Evolutionary conservation across 2,329 filamentous ascomycete species (phyloP).

Genomic region (Parafenestella ontariensis): DNA sequence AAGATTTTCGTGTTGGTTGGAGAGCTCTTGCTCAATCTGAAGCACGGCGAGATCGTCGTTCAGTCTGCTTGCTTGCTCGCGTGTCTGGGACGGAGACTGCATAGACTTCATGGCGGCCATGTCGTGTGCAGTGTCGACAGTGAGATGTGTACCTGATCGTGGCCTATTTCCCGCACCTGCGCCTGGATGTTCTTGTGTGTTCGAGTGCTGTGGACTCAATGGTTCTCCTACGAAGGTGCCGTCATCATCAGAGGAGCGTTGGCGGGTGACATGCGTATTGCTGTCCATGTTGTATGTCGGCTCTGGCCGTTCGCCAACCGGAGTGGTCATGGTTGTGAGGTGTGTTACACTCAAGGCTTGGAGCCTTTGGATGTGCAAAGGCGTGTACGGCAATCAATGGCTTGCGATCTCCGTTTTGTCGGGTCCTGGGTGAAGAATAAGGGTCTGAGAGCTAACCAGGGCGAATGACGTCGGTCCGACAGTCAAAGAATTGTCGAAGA

Average conservation of each 20-base stretch:
- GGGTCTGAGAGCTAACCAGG: neutral
- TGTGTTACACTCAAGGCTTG: slow-evolving; percentile 7
- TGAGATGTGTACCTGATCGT: slow-evolving; percentile 54
- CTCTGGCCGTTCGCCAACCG: slow-evolving; percentile 44
- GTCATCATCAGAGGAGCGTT: slow-evolving; percentile 49
- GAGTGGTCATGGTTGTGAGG: slow-evolving; percentile 43
- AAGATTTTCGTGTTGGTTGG: slow-evolving; percentile 51
- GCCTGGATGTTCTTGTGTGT: slow-evolving; percentile 14
- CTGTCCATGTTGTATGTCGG: slow-evolving; percentile 47
- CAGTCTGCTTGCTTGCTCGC: slow-evolving; percentile 67
- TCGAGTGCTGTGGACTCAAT: slow-evolving; percentile 37
- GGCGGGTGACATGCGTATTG: slow-evolving; percentile 25
- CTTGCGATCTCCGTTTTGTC: slow-evolving; percentile 1
- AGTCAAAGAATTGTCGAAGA: slow-evolving; percentile 6
- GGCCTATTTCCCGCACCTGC: slow-evolving; percentile 18
- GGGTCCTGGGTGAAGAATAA: slow-evolving; percentile 1
- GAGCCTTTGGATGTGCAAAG: neutral
- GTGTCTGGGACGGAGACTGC: slow-evolving; percentile 62
- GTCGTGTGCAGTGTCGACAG: slow-evolving; percentile 55
- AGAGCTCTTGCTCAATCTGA: slow-evolving; percentile 67
- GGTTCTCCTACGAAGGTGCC: slow-evolving; percentile 49
- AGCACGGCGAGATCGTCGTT: slow-evolving; percentile 72
- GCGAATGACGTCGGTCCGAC: slow-evolving; percentile 13
- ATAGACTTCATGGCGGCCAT: slow-evolving; percentile 34
- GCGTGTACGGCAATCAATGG: slow-evolving; percentile 4